These are phyloP conservation scores for Diaporthe sp. DNA, from an alignment of 2,329 filamentous ascomycete genomes.

Conservation along the genomic window DNA sequence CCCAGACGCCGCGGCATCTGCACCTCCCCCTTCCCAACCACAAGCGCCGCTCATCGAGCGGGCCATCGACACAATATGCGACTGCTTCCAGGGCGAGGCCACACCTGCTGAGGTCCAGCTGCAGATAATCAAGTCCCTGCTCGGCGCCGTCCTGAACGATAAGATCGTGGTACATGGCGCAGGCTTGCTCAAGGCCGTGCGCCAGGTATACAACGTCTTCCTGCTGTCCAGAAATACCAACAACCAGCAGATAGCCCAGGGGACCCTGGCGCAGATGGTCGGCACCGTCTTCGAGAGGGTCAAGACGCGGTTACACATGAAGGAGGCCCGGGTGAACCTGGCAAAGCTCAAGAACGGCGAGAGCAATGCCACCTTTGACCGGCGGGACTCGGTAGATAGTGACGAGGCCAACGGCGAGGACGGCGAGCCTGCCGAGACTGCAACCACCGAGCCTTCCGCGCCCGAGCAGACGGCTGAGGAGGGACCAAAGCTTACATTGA, in stretches of 20 bases:
- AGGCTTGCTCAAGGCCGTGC: constrained; percentile 93
- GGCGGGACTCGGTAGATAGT: constrained; percentile 55
- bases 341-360: constrained; percentile 65
- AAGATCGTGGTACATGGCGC: constrained; percentile 99
- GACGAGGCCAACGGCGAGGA: constrained; percentile 56
- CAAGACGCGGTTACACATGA: constrained; percentile 86
- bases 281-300: constrained; percentile 98
- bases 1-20: constrained; percentile 61
- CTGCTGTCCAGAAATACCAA: constrained; percentile 92
- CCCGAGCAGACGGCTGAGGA: constrained; percentile 53
- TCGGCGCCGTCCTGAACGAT: constrained; percentile 96
- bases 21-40: constrained; percentile 56
- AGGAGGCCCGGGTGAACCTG: constrained; percentile 80
- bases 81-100: constrained; percentile 97
- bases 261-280: constrained; percentile 97
- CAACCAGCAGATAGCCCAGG: constrained; percentile 97
- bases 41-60: constrained; percentile 89
- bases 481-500: constrained; percentile 72
- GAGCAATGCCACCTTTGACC: constrained; percentile 67
- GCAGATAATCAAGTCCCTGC: constrained; percentile 96
- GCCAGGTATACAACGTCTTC: constrained; percentile 99
- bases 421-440: constrained; percentile 53
- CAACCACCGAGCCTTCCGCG: constrained; percentile 47
- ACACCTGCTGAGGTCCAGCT: constrained; percentile 94
- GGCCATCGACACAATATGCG: constrained; percentile 98